Conservation (phyloP, 2,329 filamentous ascomycete species). For the Paraphaeosphaeria sporulosa region DNA sequence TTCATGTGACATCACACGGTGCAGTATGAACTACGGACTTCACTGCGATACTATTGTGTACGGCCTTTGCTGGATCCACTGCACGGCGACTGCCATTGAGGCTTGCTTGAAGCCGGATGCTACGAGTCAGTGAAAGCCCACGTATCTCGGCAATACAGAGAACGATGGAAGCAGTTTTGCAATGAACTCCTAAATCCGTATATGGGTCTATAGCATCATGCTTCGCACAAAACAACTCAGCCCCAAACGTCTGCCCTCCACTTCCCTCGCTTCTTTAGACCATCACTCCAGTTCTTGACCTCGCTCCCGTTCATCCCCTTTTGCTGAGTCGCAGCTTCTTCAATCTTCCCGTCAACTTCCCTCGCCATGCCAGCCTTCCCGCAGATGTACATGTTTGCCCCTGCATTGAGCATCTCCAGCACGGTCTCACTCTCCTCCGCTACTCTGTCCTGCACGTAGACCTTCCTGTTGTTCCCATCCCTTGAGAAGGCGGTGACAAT, state of each 20-base stretch:
- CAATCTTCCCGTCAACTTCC: slow-evolving; percentile 52
- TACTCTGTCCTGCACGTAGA: slow-evolving; percentile 53
- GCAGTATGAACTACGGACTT: neutral
- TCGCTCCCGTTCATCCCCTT: slow-evolving; percentile 52
- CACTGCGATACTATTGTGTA: neutral
- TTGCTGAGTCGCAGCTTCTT: slow-evolving; percentile 43
- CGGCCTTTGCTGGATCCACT: neutral
- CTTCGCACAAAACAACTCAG: neutral
- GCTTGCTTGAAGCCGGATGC: neutral
- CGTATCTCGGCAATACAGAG: neutral
- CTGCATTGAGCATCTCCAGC: slow-evolving; percentile 45
- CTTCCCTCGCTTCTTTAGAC: slow-evolving; percentile 58
- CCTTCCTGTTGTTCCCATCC: slow-evolving; percentile 19
- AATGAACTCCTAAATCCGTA: neutral
- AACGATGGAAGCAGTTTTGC: neutral
- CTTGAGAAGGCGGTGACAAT: slow-evolving; percentile 39
- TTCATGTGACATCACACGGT: neutral
- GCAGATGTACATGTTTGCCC: slow-evolving; percentile 53
- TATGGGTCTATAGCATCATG: neutral
- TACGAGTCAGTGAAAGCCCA: neutral
- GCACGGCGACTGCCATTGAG: neutral
- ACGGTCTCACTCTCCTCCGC: slow-evolving; percentile 38
- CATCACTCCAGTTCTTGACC: slow-evolving; percentile 57
- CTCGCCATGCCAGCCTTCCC: slow-evolving; percentile 51
- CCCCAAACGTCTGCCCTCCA: slow-evolving; percentile 65